A percentile compares a stretch with the other conserved stretches of the same genome.
These are phyloP conservation scores for Wickerhamomyces bovis DNA, from an alignment of 805 yeast species.

Conservation along the genomic window DNA sequence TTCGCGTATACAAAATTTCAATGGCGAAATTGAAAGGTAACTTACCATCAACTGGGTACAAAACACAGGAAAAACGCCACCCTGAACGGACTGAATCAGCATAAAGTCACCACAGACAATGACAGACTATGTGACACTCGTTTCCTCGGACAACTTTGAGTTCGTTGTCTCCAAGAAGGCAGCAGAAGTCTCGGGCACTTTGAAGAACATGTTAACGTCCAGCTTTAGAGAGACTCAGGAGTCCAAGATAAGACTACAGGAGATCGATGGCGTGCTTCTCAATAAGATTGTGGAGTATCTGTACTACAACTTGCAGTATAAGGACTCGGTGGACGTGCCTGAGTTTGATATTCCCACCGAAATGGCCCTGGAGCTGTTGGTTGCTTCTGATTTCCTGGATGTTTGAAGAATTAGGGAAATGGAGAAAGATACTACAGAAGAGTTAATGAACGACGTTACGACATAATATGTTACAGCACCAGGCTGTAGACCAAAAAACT, in stretches of 20 bases:
- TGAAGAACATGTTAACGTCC: constrained; percentile 49
- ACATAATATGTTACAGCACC: not conserved
- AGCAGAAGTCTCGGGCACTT: constrained; percentile 65
- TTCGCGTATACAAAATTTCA: too few relatives aligned
- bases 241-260: constrained; percentile 48
- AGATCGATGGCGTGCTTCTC: constrained; percentile 65
- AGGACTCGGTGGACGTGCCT: constrained; percentile 58
- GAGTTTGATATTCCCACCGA: constrained; percentile 92
- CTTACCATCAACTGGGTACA: too few relatives aligned
- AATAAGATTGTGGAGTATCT: constrained; percentile 82
- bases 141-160: constrained; percentile 66
- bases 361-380: constrained; percentile 82
- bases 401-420: constrained; percentile 27
- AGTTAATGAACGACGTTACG: not conserved
- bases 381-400: constrained; percentile 88
- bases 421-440: not conserved
- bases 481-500: not conserved
- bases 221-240: constrained; percentile 55
- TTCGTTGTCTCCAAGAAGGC: constrained; percentile 64
- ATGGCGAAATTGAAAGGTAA: too few relatives aligned
- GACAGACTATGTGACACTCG: constrained; percentile 48
- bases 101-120: constrained; percentile 4
- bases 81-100: too few relatives aligned
- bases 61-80: too few relatives aligned
- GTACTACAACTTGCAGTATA: constrained; percentile 67